A percentile compares a stretch with the other conserved stretches of the same genome.
phyloP scores from a whole-genome alignment of 148 eudicot genomes.

The Vaccinium myrtillus region DNA sequence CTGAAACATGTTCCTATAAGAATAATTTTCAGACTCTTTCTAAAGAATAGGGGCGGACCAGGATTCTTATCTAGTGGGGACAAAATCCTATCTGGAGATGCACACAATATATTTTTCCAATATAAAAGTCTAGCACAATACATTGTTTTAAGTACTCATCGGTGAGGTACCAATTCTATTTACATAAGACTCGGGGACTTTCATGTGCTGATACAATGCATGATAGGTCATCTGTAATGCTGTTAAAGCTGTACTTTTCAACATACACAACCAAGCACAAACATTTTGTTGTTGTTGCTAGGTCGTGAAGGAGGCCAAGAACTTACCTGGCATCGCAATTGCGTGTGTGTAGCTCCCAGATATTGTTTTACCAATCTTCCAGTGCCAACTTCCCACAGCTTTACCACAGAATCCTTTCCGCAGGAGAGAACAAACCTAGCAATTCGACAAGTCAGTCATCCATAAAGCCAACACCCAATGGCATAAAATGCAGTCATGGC shows the following conservation, averaged over 20 bases:
- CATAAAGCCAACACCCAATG: not conserved
- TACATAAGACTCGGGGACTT: not conserved
- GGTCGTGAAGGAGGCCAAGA: slow-evolving; percentile 7
- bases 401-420: slow-evolving; percentile 77
- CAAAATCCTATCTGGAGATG: not conserved
- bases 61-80: not conserved
- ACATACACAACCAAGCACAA: not conserved
- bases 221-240: not conserved
- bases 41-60: not conserved
- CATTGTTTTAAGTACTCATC: not conserved
- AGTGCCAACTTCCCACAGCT: slow-evolving; percentile 92
- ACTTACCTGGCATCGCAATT: slow-evolving; percentile 69
- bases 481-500: not conserved
- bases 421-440: slow-evolving; percentile 74
- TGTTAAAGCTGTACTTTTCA: not conserved
- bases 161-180: not conserved
- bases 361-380: slow-evolving; percentile 87
- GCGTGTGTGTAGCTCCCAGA: slow-evolving; percentile 73
- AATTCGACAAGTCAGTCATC: slow-evolving; percentile 3
- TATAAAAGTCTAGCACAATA: not conserved
- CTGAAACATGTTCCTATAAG: not conserved
- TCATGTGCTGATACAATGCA: not conserved
- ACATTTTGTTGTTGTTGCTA: not conserved
- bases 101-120: not conserved
- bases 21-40: not conserved